Evolutionary conservation across 495 filamentous ascomycete genomes (phyloP).

Genomic region (Aspergillus olivimuriae): DNA sequence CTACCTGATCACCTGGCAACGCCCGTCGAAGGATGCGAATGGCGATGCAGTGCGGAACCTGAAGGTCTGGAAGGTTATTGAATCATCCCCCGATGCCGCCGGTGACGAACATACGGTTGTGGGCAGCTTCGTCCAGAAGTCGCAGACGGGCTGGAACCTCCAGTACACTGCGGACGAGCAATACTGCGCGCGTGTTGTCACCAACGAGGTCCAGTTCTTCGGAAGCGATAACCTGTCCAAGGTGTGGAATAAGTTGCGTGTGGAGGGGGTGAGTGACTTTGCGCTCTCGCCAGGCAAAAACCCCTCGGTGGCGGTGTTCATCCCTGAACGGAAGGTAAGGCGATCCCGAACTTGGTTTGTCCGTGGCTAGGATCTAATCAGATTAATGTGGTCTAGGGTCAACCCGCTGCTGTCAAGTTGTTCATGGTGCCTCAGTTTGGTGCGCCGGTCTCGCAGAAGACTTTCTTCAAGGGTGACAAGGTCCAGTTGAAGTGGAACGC

Average conservation of each 20-base stretch:
- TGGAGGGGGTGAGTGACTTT: constrained; percentile 88
- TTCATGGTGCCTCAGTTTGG: constrained; percentile 85
- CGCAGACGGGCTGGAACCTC: constrained; percentile 91
- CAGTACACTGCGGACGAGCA: constrained; percentile 92
- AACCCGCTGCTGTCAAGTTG: constrained; percentile 88
- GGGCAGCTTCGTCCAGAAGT: constrained; percentile 89
- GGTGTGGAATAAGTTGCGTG: constrained; percentile 91
- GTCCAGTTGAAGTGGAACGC: constrained; percentile 97
- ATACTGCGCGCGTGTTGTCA: constrained; percentile 87
- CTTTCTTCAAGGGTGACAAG: constrained; percentile 98
- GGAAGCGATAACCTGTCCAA: constrained; percentile 74
- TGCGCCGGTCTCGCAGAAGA: constrained; percentile 85
- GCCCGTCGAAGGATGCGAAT: constrained; percentile 82
- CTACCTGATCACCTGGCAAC: constrained; percentile 95
- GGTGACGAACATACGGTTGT: constrained; percentile 63
- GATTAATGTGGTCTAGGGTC: constrained; percentile 49
- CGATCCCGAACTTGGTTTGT: neutral
- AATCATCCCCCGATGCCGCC: constrained; percentile 15
- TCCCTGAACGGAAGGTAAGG: constrained; percentile 86
- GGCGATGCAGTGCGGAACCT: constrained; percentile 92
- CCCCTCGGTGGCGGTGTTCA: constrained; percentile 84
- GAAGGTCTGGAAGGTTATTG: constrained; percentile 85
- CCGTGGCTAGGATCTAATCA: neutral
- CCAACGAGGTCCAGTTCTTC: constrained; percentile 97
- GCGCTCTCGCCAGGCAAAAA: constrained; percentile 82